Evolutionary conservation across 352 stramenopile species (phyloP).

Genomic region (Globisporangium acanthophoron): DNA sequence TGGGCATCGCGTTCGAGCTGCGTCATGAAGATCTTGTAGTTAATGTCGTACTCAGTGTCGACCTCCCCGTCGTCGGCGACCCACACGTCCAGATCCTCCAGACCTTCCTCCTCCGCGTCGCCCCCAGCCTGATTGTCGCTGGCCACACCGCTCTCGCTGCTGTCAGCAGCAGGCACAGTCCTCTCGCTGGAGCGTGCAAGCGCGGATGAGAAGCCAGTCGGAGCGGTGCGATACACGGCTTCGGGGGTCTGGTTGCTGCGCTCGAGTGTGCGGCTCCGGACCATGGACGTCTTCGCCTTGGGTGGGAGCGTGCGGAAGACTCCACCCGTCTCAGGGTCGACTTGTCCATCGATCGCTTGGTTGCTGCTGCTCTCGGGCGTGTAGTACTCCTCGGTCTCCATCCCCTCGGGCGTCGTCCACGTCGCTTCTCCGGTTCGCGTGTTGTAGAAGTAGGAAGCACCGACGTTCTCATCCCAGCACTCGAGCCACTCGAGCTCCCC

Average conservation of each 20-base stretch:
- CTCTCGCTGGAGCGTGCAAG: not conserved
- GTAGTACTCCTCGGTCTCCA: conserved; percentile 1
- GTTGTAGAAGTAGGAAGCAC: conserved; percentile 67
- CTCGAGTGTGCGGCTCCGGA: not conserved
- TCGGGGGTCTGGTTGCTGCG: conserved; percentile 6
- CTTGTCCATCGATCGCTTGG: not conserved
- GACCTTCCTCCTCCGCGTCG: not conserved
- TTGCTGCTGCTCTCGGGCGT: conserved; percentile 4
- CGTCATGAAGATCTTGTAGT: conserved; percentile 72
- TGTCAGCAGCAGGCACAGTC: not conserved
- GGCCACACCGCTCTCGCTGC: not conserved
- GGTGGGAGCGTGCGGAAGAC: conserved; percentile 15
- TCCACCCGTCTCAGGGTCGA: not conserved
- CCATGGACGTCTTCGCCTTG: conserved; percentile 6
- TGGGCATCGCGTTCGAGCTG: conserved; percentile 29
- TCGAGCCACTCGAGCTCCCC: conserved; percentile 49
- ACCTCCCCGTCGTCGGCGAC: conserved; percentile 19
- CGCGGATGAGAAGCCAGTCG: not conserved
- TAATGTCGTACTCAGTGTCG: conserved; percentile 57
- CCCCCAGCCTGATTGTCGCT: not conserved
- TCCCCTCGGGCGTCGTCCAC: conserved; percentile 45
- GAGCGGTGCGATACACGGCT: conserved; percentile 11
- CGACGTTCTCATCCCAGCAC: conserved; percentile 70
- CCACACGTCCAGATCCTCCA: conserved; percentile 15
- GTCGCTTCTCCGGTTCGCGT: conserved; percentile 55